These are phyloP conservation scores for Pseudohalonectria lignicola DNA, from an alignment of 2,329 filamentous ascomycete species.

Conservation along the genomic window DNA sequence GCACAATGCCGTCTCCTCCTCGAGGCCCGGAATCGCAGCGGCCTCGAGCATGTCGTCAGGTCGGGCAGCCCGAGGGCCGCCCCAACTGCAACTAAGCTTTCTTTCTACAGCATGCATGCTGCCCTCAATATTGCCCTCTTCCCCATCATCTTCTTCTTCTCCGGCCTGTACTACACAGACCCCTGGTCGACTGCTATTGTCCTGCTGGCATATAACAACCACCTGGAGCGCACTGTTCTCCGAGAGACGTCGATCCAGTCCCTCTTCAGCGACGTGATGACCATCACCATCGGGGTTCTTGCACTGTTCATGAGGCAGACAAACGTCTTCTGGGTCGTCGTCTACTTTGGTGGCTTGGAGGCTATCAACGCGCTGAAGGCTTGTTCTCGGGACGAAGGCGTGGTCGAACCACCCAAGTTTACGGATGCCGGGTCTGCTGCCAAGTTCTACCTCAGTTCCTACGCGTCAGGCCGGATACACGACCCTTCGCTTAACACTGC, in stretches of 20 bases:
- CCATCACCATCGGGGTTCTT: slow-evolving; percentile 47
- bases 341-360: slow-evolving; percentile 59
- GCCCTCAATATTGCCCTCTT: slow-evolving; percentile 77
- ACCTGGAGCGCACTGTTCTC: slow-evolving; percentile 30
- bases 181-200: slow-evolving; percentile 71
- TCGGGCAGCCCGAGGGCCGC: slow-evolving; percentile 9
- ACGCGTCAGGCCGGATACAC: slow-evolving; percentile 40
- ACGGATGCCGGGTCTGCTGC: too few relatives aligned
- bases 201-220: slow-evolving; percentile 54
- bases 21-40: slow-evolving; percentile 21
- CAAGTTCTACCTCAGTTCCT: neutral
- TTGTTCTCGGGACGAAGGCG: neutral
- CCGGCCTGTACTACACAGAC: slow-evolving; percentile 90
- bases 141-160: slow-evolving; percentile 92
- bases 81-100: slow-evolving; percentile 14
- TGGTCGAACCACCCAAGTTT: too few relatives aligned
- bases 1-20: slow-evolving; percentile 41
- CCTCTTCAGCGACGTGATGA: slow-evolving; percentile 25
- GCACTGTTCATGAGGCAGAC: slow-evolving; percentile 80
- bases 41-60: slow-evolving; percentile 11
- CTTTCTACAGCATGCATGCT: slow-evolving; percentile 41
- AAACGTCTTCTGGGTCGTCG: slow-evolving; percentile 89
- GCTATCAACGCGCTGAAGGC: slow-evolving; percentile 35
- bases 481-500: slow-evolving; percentile 37
- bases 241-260: slow-evolving; percentile 3